Percentiles rank a stretch among this genome's conserved stretches.
Conservation (phyloP, 805 yeast species). For the Kodamaea kaohsiungensis region DNA sequence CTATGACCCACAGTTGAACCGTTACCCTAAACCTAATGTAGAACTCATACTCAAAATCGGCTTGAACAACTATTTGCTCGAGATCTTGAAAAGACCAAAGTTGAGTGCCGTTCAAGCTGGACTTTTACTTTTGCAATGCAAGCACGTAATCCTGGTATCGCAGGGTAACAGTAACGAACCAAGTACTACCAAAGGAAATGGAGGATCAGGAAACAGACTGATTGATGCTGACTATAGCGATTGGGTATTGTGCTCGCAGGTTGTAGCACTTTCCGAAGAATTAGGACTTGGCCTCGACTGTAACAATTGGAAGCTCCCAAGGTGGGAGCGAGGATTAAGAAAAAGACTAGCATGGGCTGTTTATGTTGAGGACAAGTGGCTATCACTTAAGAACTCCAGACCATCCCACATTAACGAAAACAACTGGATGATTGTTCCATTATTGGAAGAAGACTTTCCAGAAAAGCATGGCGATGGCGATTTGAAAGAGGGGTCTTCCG, state of each 20-base stretch:
- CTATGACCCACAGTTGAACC: slow-evolving; percentile 72
- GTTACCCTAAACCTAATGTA: slow-evolving; percentile 77
- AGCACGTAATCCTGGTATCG: slow-evolving; percentile 32
- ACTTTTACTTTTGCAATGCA: slow-evolving; percentile 69
- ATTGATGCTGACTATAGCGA: slow-evolving; percentile 55
- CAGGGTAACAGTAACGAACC: slow-evolving; percentile 12
- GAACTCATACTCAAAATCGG: slow-evolving; percentile 47
- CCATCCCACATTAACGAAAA: slow-evolving; percentile 76
- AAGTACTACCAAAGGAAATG: slow-evolving; percentile 6
- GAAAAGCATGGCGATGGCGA: slow-evolving; percentile 60
- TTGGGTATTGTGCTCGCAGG: slow-evolving; percentile 85
- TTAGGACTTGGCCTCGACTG: slow-evolving; percentile 91
- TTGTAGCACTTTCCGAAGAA: slow-evolving; percentile 86
- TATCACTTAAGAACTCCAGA: slow-evolving; percentile 74
- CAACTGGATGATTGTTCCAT: slow-evolving; percentile 77
- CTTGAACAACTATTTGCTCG: slow-evolving; percentile 69
- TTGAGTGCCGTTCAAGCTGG: slow-evolving; percentile 93
- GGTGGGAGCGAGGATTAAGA: slow-evolving; percentile 91
- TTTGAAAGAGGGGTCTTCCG: slow-evolving; percentile 59
- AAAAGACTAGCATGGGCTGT: slow-evolving; percentile 95
- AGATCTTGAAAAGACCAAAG: slow-evolving; percentile 83
- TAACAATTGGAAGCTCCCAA: slow-evolving; percentile 86
- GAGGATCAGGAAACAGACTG: slow-evolving; percentile 12
- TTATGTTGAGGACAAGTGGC: slow-evolving; percentile 90
- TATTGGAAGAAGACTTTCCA: slow-evolving; percentile 78